phyloP scores from a whole-genome alignment of 2,329 filamentous ascomycete species.

The Alternaria novae-zelandiae region DNA sequence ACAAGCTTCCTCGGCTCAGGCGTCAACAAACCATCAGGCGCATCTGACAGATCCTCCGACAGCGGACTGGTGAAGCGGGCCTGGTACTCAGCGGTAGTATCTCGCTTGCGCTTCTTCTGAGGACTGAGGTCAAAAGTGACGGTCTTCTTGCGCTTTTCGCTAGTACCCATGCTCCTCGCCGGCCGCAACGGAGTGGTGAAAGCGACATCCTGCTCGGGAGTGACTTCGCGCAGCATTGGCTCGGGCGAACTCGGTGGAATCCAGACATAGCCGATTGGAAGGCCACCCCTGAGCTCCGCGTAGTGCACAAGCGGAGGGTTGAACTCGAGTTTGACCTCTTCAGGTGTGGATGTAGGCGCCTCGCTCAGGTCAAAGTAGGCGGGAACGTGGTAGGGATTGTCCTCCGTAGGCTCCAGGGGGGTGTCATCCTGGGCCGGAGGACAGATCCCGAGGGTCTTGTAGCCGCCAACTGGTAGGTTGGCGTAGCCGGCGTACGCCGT shows the following conservation, averaged over 20 bases:
- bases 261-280: constrained; percentile 4
- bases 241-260: constrained; percentile 2
- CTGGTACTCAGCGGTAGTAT: not conserved
- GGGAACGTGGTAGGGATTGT: constrained; percentile 1
- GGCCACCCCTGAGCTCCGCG: not conserved
- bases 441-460: not conserved
- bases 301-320: constrained; percentile 2
- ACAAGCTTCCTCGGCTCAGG: not conserved
- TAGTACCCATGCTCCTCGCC: not conserved
- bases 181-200: not conserved
- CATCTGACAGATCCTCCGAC: not conserved
- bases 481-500: not conserved
- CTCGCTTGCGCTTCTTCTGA: not conserved
- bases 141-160: not conserved
- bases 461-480: not conserved
- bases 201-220: not conserved
- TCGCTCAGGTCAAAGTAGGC: not conserved
- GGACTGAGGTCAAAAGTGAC: not conserved
- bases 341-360: not conserved
- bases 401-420: not conserved
- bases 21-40: constrained; percentile 1
- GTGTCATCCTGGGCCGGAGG: not conserved
- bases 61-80: not conserved
- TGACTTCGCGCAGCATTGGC: not conserved
- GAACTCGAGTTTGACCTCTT: constrained; percentile 4